Evolutionary conservation across 176 grass and related monocot species (phyloP).

Genomic region (Thinopyrum elongatum): DNA sequence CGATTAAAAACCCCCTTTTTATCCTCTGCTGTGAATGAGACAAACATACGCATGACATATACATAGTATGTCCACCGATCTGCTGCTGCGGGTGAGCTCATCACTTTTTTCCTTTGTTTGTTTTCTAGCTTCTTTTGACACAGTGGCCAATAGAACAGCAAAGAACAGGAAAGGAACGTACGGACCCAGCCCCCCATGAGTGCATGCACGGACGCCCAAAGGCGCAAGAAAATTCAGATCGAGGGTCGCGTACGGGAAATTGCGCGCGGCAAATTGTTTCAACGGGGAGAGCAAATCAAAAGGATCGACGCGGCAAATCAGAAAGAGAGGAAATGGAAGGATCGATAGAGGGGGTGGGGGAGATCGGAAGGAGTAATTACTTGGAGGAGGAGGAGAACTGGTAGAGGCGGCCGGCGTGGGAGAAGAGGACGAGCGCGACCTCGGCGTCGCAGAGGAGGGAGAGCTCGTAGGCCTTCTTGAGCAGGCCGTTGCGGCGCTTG

Average conservation of each 20-base stretch:
- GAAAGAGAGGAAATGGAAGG: not conserved
- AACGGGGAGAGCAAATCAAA: not conserved
- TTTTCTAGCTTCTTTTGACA: slow-evolving; percentile 15
- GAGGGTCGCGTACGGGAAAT: not conserved
- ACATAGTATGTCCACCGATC: not conserved
- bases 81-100: not conserved
- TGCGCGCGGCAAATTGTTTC: not conserved
- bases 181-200: slow-evolving; percentile 11
- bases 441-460: slow-evolving; percentile 83
- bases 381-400: slow-evolving; percentile 65
- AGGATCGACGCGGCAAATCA: not conserved
- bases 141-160: slow-evolving; percentile 24
- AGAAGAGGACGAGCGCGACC: slow-evolving; percentile 79
- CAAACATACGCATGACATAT: slow-evolving; percentile 5
- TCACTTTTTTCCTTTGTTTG: not conserved
- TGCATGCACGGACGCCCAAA: slow-evolving; percentile 33
- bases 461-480: slow-evolving; percentile 90
- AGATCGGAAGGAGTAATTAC: slow-evolving; percentile 3
- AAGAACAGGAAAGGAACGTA: slow-evolving; percentile 8
- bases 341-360: not conserved
- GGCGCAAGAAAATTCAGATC: slow-evolving; percentile 10
- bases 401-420: slow-evolving; percentile 63
- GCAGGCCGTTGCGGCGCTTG: slow-evolving; percentile 74
- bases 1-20: not conserved
- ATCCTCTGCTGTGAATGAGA: not conserved